Base-by-base conservation (phyloP, 352 stramenopile species). In the Elongisporangium undulatum region DNA sequence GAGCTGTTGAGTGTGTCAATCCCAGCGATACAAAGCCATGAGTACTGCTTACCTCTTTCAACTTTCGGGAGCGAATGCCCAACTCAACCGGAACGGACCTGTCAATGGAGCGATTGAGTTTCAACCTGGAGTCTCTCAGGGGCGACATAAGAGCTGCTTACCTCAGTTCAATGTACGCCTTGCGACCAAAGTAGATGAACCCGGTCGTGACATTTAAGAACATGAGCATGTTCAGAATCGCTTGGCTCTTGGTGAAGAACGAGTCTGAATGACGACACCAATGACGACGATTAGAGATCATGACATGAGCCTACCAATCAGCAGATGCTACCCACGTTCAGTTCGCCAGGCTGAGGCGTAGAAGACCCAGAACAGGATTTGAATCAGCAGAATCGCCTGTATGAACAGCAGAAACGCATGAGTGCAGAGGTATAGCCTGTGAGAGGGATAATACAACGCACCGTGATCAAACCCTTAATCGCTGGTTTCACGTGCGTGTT, bases 81-180 rank as follows among this genome's bases (percentile, higher is more conserved):
- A 93, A 66, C 62, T 94, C 87, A 22, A 95, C 84, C 3, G 87
- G 87, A 53, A 95, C 84, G 0, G 71, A 89, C 61, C 86, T 95
- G 56, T 39, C 29, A n/a, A 26, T 48, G 7, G 10, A 45, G 13
- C 2, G 17, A 17, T 16, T 45, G 34, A 45, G 34, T 17, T 15
- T 17, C 34, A 45, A 45, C 34, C 12, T 45, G 10, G 13, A 45
- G 34, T 45, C 34, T 17, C 34, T 45, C 34, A 45, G 2, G 13
- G 34, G 34, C 34, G 12, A 45, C 13, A 17, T 12, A 17, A 45
- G n/a, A n/a, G 34, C 12, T 45, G 34, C 66, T 38, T 63, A 90
- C 84, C 85, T 61, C 8, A 95, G 65, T 62, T 95, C 83, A 38
- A 86, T 68, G 65, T 94, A 95, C 1, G 87, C 87, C n/a, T 88